Evolutionary conservation across 1,139 yeast genomes (phyloP).

Genomic region (Magnusiomyces ingens): DNA sequence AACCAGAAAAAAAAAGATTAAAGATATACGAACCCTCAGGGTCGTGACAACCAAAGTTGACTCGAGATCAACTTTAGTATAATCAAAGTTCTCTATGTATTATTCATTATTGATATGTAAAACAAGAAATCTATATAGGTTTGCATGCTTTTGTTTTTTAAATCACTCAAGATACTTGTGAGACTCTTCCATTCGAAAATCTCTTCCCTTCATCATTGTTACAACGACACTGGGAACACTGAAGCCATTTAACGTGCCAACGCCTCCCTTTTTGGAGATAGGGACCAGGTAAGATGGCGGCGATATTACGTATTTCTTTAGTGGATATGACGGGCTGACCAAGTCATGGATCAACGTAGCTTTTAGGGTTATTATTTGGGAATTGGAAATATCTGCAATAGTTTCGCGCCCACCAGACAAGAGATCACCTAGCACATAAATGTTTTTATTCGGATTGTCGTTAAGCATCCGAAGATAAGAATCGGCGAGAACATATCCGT

Average conservation of each 20-base stretch:
- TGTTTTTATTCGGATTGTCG: constrained; percentile 11
- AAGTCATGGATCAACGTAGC: constrained; percentile 13
- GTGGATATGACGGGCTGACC: constrained; percentile 1
- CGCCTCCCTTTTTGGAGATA: constrained; percentile 14
- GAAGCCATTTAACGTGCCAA: constrained; percentile 14
- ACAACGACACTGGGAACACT: constrained; percentile 14
- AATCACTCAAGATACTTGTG: constrained; percentile 4
- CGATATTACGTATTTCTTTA: constrained; percentile 10
- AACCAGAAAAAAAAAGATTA: too few relatives aligned
- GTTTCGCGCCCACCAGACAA: constrained; percentile 13
- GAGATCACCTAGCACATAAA: constrained; percentile 14
- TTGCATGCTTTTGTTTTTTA: background rate
- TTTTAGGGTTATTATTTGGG: constrained; percentile 9
- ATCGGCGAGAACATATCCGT: constrained; percentile 14
- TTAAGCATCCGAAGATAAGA: constrained; percentile 12
- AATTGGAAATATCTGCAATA: constrained; percentile 10
- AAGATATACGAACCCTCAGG: too few relatives aligned
- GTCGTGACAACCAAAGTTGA: too few relatives aligned
- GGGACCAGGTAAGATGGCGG: constrained; percentile 11
- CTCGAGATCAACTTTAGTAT: too few relatives aligned
- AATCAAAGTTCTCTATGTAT: too few relatives aligned
- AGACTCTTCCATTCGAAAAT: constrained; percentile 11
- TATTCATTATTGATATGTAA: too few relatives aligned
- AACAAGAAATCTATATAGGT: background rate
- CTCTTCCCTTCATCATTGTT: constrained; percentile 12